A percentile compares a stretch with the other conserved stretches of the same genome.
Conservation (phyloP, 2,329 filamentous ascomycete species). For the Cercospora brassicicola region DNA sequence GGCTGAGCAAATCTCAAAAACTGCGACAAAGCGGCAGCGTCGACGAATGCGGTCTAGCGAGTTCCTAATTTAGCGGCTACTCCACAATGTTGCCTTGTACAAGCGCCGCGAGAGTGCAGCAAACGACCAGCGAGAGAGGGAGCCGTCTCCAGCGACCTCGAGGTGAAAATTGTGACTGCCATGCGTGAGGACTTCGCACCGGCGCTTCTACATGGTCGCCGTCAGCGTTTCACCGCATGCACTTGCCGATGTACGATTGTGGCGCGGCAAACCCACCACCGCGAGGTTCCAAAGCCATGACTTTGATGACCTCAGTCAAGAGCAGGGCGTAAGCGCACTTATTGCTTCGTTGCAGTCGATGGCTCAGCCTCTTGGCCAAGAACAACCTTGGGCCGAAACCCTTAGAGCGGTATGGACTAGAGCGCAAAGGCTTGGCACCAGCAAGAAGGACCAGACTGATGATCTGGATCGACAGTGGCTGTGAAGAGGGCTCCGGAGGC, state of each 20-base stretch:
- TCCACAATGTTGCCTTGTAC: background rate
- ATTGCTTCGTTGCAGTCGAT: background rate
- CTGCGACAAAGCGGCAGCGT: background rate
- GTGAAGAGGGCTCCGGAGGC: background rate
- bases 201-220: background rate
- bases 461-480: conserved; percentile 1
- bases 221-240: background rate
- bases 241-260: background rate
- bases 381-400: background rate
- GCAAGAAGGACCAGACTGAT: background rate
- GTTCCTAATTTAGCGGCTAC: background rate
- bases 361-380: background rate
- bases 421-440: background rate
- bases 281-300: background rate
- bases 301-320: background rate
- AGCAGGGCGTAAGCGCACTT: background rate
- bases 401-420: background rate
- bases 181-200: background rate
- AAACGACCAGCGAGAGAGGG: background rate
- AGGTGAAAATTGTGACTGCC: background rate
- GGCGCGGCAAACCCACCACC: background rate
- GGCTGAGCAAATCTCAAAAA: conserved; percentile 13
- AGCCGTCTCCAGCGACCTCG: background rate
- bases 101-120: background rate
- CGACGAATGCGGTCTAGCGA: conserved; percentile 3